Evolutionary conservation across 371 early-diverging fungal species (phyloP).

Genomic region (Mortierella sp.): DNA sequence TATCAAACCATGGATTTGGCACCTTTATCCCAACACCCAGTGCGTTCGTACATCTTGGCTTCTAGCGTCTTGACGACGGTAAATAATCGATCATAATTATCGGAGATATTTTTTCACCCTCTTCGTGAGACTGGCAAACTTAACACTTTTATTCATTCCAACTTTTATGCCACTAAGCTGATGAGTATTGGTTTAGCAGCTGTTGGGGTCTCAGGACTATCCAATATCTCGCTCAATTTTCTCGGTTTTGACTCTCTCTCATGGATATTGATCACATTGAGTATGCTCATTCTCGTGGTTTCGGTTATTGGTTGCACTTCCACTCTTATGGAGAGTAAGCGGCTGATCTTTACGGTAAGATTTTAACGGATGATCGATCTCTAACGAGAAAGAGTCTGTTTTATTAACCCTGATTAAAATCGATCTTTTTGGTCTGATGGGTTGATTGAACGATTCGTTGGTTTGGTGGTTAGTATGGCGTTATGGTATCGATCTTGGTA

Average conservation of each 20-base stretch:
- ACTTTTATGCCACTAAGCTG: conserved; percentile 13
- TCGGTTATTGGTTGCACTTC: conserved; percentile 21
- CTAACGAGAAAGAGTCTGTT: background rate
- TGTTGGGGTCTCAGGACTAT: conserved; percentile 21
- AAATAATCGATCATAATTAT: background rate
- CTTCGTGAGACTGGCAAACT: too few relatives aligned
- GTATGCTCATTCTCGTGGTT: conserved; percentile 17
- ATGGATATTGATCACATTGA: conserved; percentile 23
- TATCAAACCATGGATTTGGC: conserved; percentile 11
- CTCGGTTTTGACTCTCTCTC: conserved; percentile 17
- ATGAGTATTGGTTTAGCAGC: conserved; percentile 26
- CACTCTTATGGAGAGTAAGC: conserved; percentile 9
- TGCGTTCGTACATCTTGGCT: conserved; percentile 24
- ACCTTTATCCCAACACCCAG: conserved; percentile 19
- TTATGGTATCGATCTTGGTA: conserved; percentile 13
- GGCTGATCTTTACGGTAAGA: conserved; percentile 21
- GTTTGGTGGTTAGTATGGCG: conserved; percentile 19
- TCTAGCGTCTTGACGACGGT: conserved; percentile 32
- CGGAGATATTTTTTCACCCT: background rate
- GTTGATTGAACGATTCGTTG: background rate
- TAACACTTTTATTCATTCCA: background rate
- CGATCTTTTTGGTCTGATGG: background rate
- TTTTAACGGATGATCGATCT: background rate
- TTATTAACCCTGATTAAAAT: background rate
- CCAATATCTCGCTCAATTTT: background rate